Evolutionary conservation across 495 filamentous ascomycete genomes (phyloP), one percentile per base, ranked within the genome.

Genomic region (Aspergillus wentii): DNA sequence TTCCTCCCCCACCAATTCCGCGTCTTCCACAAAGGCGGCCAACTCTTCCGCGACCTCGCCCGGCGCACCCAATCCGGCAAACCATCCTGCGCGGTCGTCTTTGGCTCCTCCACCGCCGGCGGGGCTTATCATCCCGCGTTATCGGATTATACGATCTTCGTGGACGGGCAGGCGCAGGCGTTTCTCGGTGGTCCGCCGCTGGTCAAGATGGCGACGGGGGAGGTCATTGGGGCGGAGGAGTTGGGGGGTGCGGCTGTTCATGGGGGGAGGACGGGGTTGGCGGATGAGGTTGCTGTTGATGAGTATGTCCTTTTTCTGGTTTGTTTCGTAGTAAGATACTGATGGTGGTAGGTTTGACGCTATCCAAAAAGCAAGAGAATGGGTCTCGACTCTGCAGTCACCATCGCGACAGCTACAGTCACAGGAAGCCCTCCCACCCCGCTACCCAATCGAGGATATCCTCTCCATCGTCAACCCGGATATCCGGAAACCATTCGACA

Each of bases 121-220:
- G 58, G 58, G 8, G 58, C 58, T n/a, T 62, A 62, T 36, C 58
- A 62, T 23, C 58, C 58, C 4, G 58, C 58, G 2, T 33, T 62
- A 5, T 62, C 58, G 6, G 58, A 59, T 28, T 59, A 62, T 27
- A 59, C 58, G 1, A 59, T 62, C 14, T 62, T 62, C 17, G 58
- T 62, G 5, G 46, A 62, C 17, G 53, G 53, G 19, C 58, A 62
- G 31, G 58, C 49, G 0, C 58, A 62, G 33, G 58, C 54, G 2
- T 62, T 54, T 20, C 50, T 62, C 3, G 58, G 55, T 11, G 58
- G 58, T 1, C 58, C 58, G 0, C 58, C 58, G 0, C 38, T 62
- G 13, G 58, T 62, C 10, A 62, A 59, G 28, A 62, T 62, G 58
- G 58, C 58, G 0, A 62, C 56, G 1, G 58, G 58, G 1, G 58